phyloP scores from a whole-genome alignment of 768 basidiomycete genomes.

The Tylopilus rubrobrunneus region DNA sequence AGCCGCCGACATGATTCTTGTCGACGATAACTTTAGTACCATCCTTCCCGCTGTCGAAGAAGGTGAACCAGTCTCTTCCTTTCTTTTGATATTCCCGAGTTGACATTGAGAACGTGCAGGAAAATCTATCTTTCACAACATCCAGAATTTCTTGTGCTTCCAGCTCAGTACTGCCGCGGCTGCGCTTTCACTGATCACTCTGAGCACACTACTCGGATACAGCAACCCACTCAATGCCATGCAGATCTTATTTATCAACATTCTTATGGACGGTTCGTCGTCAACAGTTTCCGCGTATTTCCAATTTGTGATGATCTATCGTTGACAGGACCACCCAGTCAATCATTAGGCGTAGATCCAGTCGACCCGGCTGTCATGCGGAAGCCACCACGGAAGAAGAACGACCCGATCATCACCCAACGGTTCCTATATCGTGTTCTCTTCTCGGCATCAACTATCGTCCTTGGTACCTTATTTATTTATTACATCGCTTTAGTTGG shows the following conservation, averaged over 20 bases:
- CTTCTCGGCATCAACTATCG: slow-evolving; percentile 93
- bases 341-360: slow-evolving; percentile 95
- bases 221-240: slow-evolving; percentile 95
- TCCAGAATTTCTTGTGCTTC: slow-evolving; percentile 97
- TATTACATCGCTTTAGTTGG: slow-evolving; percentile 72
- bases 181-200: slow-evolving; percentile 89
- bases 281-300: background rate
- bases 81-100: background rate
- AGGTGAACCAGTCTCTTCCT: slow-evolving; percentile 40
- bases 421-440: slow-evolving; percentile 73
- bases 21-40: slow-evolving; percentile 95
- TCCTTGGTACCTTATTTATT: slow-evolving; percentile 82
- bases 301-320: background rate
- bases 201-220: slow-evolving; percentile 86
- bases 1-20: slow-evolving; percentile 94
- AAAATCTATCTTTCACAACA: slow-evolving; percentile 98
- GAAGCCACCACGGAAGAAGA: slow-evolving; percentile 87
- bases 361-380: slow-evolving; percentile 93
- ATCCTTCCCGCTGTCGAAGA: slow-evolving; percentile 94
- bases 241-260: slow-evolving; percentile 99
- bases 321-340: slow-evolving; percentile 79
- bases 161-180: slow-evolving; percentile 98
- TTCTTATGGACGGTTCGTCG: slow-evolving; percentile 88
- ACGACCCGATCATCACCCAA: slow-evolving; percentile 80
- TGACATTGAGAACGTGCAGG: slow-evolving; percentile 39